A percentile compares a stretch with the other conserved stretches of the same genome.
Evolutionary conservation across 1,284 basidiomycete genomes (phyloP).

Genomic region (Heterobasidion annosum): DNA sequence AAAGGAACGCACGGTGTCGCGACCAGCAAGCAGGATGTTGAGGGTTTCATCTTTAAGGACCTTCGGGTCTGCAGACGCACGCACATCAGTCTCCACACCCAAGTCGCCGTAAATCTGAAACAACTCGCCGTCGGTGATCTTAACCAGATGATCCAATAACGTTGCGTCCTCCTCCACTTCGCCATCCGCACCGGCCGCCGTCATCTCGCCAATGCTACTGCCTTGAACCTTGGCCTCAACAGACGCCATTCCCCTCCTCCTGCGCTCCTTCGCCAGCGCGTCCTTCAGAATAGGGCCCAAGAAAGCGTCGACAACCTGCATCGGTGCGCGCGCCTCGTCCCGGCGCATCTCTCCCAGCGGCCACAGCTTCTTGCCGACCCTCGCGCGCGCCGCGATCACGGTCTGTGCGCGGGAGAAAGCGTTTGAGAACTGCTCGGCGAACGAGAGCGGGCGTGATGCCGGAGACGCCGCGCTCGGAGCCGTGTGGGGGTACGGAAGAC

Average conservation of each 20-base stretch:
- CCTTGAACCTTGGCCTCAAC: neutral
- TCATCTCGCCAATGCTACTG: neutral
- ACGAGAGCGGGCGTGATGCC: neutral
- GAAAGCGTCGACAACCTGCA: conserved; percentile 29
- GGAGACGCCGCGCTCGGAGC: neutral
- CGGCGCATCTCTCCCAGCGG: conserved; percentile 25
- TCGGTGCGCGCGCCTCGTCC: conserved; percentile 24
- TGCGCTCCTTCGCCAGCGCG: conserved; percentile 20
- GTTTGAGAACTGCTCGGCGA: conserved; percentile 20
- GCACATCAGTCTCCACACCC: neutral
- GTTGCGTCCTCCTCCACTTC: conserved; percentile 19
- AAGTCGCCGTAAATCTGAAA: neutral
- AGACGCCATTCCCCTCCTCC: neutral
- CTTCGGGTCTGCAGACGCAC: conserved; percentile 5
- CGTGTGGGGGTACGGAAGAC: neutral
- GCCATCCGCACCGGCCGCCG: neutral
- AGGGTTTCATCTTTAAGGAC: conserved; percentile 28
- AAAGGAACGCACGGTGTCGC: conserved; percentile 25
- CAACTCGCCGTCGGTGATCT: conserved; percentile 19
- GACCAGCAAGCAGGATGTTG: conserved; percentile 31
- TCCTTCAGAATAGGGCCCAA: conserved; percentile 34
- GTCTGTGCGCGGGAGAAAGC: conserved; percentile 19
- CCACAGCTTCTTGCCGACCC: conserved; percentile 17
- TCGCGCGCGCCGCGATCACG: conserved; percentile 17
- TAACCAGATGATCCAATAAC: conserved; percentile 29